Conservation (phyloP, 495 filamentous ascomycete genomes). For the Hyaloscypha hepaticicola region DNA sequence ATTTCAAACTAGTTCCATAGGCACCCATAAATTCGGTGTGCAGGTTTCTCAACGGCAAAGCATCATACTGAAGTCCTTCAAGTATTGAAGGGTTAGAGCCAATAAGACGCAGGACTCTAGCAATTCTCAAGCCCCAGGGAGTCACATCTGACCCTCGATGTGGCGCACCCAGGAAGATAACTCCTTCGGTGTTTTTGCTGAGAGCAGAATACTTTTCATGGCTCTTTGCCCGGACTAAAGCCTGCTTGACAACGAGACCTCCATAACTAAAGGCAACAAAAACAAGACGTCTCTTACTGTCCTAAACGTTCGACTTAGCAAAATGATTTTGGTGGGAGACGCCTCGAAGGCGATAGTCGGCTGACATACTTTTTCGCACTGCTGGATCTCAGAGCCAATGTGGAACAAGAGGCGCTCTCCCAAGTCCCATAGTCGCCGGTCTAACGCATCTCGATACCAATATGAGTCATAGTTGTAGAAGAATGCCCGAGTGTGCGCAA, state of each 20-base stretch:
- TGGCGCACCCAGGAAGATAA: neutral
- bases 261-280: conserved; percentile 1
- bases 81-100: conserved; percentile 2
- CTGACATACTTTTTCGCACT: neutral
- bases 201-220: neutral
- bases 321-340: neutral
- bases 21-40: neutral
- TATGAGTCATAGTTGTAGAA: conserved; percentile 5
- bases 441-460: neutral
- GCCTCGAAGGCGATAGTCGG: neutral
- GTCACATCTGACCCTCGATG: neutral
- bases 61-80: conserved; percentile 2
- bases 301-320: neutral
- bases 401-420: neutral
- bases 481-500: neutral
- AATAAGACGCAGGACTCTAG: neutral
- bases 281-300: conserved; percentile 1
- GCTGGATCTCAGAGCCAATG: neutral
- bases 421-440: neutral
- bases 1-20: neutral
- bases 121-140: neutral
- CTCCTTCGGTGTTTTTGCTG: neutral
- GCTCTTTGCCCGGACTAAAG: neutral
- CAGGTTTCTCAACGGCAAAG: neutral
- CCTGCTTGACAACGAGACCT: conserved; percentile 1